Evolutionary conservation across 139 green algal genomes (phyloP), one percentile per base, ranked within the genome.

Genomic region (Limnomonas spitsbergensis): DNA sequence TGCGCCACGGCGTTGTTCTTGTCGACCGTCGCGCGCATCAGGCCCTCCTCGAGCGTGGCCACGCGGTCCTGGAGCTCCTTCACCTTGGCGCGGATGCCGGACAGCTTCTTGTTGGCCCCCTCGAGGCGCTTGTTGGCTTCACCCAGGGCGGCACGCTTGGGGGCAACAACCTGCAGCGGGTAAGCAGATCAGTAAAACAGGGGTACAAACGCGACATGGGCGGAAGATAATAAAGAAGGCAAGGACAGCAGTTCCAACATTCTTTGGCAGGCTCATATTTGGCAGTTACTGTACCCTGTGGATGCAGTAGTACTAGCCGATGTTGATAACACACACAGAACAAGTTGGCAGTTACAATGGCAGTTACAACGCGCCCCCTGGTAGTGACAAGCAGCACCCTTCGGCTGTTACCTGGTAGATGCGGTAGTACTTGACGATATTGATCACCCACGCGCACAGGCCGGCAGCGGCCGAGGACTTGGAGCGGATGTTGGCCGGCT

Each of bases 381-480:
- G n/a, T n/a, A n/a, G n/a, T n/a, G n/a, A n/a, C n/a, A n/a, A n/a
- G n/a, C n/a, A n/a, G n/a, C n/a, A n/a, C n/a, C n/a, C n/a, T n/a
- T n/a, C n/a, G n/a, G n/a, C n/a, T 61, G 14, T 61, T 20, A 61
- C 47, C 87, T 97, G 90, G 83, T 97, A 97, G 70, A 98, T 95
- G 53, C 93, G 85, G 91, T 94, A 95, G 85, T 97, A 98, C 82
- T 96, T 96, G 89, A 87, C 94, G 74, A 98, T 97, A 83, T 97
- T 97, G 82, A 95, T 81, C 6, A 96, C 93, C 94, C 94, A 98
- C 31, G 66, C 87, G 77, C 92, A 96, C 66, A 98, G 88, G 1
- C 94, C 94, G 2, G 92, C 93, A 53, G 93, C 93, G n/a, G 94
- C 94, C 4, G 76, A 85, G 0, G 92, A 97, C 83, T 98, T 98